A percentile compares a stretch with the other conserved stretches of the same genome.
Evolutionary conservation across 2,329 filamentous ascomycete genomes (phyloP).

Genomic region (Rachicladosporium sp.): DNA sequence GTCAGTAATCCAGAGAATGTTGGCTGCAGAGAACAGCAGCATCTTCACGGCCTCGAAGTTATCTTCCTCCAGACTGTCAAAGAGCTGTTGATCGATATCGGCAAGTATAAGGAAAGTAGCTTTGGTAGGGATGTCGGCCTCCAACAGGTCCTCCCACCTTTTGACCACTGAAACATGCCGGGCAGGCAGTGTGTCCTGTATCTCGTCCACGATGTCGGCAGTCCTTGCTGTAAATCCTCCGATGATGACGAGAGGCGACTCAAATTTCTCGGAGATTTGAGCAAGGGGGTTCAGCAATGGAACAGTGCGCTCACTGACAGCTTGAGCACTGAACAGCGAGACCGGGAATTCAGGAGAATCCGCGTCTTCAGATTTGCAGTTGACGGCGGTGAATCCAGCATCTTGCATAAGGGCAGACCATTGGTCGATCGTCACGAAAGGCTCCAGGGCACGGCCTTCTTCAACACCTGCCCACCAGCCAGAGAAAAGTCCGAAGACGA

Average conservation of each 20-base stretch:
- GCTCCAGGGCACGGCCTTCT: constrained; percentile 18
- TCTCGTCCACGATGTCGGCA: too few relatives aligned
- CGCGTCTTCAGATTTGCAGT: constrained; percentile 10
- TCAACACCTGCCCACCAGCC: constrained; percentile 26
- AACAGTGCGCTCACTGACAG: constrained; percentile 3
- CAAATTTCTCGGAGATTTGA: neutral
- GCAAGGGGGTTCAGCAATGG: neutral
- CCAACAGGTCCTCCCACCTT: too few relatives aligned
- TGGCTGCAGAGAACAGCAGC: constrained; percentile 5
- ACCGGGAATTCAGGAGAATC: neutral
- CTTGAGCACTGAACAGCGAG: constrained; percentile 3
- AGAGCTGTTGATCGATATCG: constrained; percentile 11
- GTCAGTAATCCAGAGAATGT: constrained; percentile 7
- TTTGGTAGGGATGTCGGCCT: neutral
- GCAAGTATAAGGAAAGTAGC: constrained; percentile 10
- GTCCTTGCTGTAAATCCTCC: too few relatives aligned
- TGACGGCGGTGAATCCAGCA: constrained; percentile 25
- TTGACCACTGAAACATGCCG: too few relatives aligned
- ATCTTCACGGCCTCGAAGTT: constrained; percentile 7
- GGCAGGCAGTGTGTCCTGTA: too few relatives aligned
- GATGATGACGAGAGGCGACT: too few relatives aligned
- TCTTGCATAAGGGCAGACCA: constrained; percentile 24
- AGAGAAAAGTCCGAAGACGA: constrained; percentile 19
- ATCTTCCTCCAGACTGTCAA: constrained; percentile 6
- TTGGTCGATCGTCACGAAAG: constrained; percentile 15